These are phyloP conservation scores for Helianthus tuberosus DNA, from an alignment of 129 eudicot genomes.

Conservation along the genomic window DNA sequence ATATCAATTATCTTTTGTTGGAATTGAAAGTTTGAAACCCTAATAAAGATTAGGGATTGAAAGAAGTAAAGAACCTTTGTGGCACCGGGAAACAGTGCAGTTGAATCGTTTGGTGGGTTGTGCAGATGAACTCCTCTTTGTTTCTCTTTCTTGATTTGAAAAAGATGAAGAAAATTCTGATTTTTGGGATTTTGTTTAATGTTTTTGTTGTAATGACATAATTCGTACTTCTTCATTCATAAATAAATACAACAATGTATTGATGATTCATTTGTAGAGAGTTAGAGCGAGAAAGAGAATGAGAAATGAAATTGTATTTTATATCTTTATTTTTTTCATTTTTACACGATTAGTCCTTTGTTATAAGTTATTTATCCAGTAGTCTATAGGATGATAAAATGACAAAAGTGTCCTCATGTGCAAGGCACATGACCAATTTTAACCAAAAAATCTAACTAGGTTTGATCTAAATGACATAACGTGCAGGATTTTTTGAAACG, in stretches of 20 bases:
- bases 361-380: no score
- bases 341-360: no score
- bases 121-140: slow-evolving; percentile 34
- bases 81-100: slow-evolving; percentile 72
- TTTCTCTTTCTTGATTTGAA: slow-evolving; percentile 22
- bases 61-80: slow-evolving; percentile 9
- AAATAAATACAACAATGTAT: slow-evolving; percentile 16
- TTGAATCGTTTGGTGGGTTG: slow-evolving; percentile 62
- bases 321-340: no score
- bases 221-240: slow-evolving; percentile 6
- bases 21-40: slow-evolving; percentile 10
- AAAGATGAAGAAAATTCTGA: slow-evolving; percentile 16
- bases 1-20: slow-evolving; percentile 18
- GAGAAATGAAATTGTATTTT: no score
- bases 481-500: no score
- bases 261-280: not conserved
- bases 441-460: no score
- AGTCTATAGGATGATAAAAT: no score
- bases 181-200: slow-evolving; percentile 22
- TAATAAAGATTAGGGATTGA: slow-evolving; percentile 21
- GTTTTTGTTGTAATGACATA: slow-evolving; percentile 14
- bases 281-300: no score
- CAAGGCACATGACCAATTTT: no score
- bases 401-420: no score
- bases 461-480: no score